phyloP scores from a whole-genome alignment of 2,329 filamentous ascomycete genomes.

The Trichophyton rubrum region DNA sequence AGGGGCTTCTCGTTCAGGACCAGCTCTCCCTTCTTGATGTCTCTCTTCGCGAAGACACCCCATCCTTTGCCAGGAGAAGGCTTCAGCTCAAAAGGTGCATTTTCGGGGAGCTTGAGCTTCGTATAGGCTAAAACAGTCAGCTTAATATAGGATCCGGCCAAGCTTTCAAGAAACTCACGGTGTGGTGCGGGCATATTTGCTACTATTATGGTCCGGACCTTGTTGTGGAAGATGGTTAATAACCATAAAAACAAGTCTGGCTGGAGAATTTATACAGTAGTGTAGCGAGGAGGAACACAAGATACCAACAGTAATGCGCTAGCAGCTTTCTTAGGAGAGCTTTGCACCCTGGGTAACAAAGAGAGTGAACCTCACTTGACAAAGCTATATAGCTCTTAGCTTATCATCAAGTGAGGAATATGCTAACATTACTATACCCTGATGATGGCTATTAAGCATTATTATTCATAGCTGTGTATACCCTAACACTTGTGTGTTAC shows the following conservation, averaged over 20 bases:
- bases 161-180: background rate
- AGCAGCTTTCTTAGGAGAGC: background rate
- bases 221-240: background rate
- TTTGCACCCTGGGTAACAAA: too few species aligned
- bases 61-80: constrained; percentile 5
- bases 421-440: too few species aligned
- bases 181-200: background rate
- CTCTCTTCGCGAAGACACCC: background rate
- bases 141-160: background rate
- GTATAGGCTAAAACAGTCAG: constrained; percentile 8
- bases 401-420: too few species aligned
- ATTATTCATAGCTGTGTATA: too few species aligned
- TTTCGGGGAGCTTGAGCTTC: constrained; percentile 5
- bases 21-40: background rate
- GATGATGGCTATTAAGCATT: too few species aligned
- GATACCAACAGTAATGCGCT: background rate
- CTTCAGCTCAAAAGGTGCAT: constrained; percentile 10
- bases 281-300: background rate
- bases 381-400: too few species aligned
- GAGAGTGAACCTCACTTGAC: too few species aligned
- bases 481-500: too few species aligned
- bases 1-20: constrained; percentile 1
- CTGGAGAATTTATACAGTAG: background rate
- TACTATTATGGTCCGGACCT: background rate
- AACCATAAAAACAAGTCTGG: background rate